Evolutionary conservation across 495 filamentous ascomycete genomes (phyloP).

Genomic region (Penicillium dipodomyicola): DNA sequence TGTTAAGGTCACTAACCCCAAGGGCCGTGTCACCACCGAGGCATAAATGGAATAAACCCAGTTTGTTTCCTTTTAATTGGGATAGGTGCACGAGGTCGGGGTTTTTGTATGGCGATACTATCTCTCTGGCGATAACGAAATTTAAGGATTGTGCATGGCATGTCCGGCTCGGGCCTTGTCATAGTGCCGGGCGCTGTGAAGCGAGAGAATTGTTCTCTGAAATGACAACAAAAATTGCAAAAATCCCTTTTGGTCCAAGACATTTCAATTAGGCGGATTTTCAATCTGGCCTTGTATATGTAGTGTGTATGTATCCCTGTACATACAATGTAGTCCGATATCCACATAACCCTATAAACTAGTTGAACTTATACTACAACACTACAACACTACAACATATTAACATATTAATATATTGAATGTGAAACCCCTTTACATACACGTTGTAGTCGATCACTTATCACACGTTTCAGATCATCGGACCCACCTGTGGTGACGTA

Average conservation of each 20-base stretch:
- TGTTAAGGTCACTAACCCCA: conserved; percentile 99
- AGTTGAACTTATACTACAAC: too few relatives aligned
- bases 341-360: conserved; percentile 5
- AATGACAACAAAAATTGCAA: conserved; percentile 40
- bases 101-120: conserved; percentile 34
- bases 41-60: conserved; percentile 60
- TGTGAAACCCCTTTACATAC: background rate
- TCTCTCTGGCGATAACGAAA: conserved; percentile 38
- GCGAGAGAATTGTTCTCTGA: conserved; percentile 33
- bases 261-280: background rate
- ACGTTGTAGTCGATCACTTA: background rate
- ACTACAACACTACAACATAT: too few relatives aligned
- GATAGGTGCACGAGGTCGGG: conserved; percentile 29
- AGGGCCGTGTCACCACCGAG: conserved; percentile 97
- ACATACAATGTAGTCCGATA: background rate
- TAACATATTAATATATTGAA: background rate
- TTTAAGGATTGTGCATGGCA: conserved; percentile 37
- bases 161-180: conserved; percentile 32
- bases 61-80: conserved; percentile 32
- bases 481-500: conserved; percentile 25
- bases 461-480: conserved; percentile 17
- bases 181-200: conserved; percentile 28
- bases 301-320: background rate
- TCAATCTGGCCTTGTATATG: conserved; percentile 2
- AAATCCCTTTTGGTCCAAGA: conserved; percentile 17